A percentile compares a stretch with the other conserved stretches of the same genome.
phyloP scores from a whole-genome alignment of 257 asterid species.

The Fraxinus cuspidata region DNA sequence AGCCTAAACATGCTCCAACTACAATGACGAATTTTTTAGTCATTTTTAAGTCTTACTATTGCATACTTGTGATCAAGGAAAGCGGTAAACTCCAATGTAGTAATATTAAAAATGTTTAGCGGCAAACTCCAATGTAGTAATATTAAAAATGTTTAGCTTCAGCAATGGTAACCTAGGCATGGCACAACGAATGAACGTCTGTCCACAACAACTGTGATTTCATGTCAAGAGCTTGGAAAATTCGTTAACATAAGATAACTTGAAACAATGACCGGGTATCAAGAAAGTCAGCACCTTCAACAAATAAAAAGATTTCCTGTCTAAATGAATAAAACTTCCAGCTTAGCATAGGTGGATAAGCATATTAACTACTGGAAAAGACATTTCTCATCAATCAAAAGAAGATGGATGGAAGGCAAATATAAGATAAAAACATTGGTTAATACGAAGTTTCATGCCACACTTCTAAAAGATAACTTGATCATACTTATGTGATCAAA shows the following conservation, averaged over 20 bases:
- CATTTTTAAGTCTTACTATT: background rate
- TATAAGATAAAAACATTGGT: background rate
- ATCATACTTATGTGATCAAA: slow-evolving; percentile 19
- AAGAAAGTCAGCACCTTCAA: background rate
- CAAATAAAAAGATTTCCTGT: background rate
- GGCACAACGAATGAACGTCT: background rate
- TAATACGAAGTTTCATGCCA: slow-evolving; percentile 21
- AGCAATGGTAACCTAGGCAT: background rate
- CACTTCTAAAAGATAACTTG: slow-evolving; percentile 15
- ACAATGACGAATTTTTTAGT: background rate
- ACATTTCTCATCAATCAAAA: background rate
- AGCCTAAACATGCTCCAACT: background rate
- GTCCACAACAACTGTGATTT: too few species aligned
- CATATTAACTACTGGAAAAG: background rate
- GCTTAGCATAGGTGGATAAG: background rate
- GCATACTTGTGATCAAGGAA: background rate
- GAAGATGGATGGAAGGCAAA: background rate
- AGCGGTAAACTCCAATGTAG: background rate
- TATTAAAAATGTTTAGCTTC: background rate
- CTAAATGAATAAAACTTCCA: background rate
- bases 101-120: background rate
- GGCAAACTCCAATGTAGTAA: background rate
- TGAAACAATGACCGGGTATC: background rate
- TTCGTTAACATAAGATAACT: background rate
- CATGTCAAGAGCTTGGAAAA: too few species aligned